Base-by-base conservation (phyloP, 2,329 filamentous ascomycete species). In the Aspergillus sp. region DNA sequence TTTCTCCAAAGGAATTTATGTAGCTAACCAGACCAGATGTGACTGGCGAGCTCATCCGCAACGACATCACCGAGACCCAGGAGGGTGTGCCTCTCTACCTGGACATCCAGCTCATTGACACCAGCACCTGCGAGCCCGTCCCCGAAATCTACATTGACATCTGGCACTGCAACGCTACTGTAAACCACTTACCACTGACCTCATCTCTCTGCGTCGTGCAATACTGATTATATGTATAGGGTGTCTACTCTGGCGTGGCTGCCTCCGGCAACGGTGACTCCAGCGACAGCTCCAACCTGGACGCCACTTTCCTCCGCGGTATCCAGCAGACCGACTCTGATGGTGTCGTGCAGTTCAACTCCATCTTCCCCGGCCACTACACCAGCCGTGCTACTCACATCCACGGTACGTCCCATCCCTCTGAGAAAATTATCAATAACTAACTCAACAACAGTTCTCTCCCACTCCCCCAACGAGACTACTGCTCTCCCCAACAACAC, bases 341-440 rank as follows among this genome's bases (percentile, higher is more conserved):
- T 2, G 81, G 81, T 42, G 75, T 81, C 1, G 74, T 75, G 4
- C 71, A 75, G 47, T 81, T 82, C 63, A 68, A 76, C 48, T 72
- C 77, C 2, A 62, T 78, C 51, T 80, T 81, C 69, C 80, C 80
- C 0, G 80, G 80, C 2, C 79, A 82, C 69, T 82, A 82, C 67
- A 69, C 69, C 36, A 72, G 78, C 36, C 72, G 72, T 25, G 64
- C 72, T 5, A 71, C 70, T n/a, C 74, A 76, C 54, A 75, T 76
- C 42, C 74, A 75, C 57, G 67, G 70, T 72, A 67, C 3, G 60
- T 27, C n/a, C 39, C 19, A 7, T 8, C 1, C 3, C 15, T 23
- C 30, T 38, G 19, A 19, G 13, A 17, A n/a, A 10, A 2, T 17
- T 11, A 8, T 23, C 10, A 13, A 3, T 17, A 5, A 41, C 61